Base-by-base conservation (phyloP, 2,329 filamentous ascomycete species). In the Grosmannia clavigera region DNA sequence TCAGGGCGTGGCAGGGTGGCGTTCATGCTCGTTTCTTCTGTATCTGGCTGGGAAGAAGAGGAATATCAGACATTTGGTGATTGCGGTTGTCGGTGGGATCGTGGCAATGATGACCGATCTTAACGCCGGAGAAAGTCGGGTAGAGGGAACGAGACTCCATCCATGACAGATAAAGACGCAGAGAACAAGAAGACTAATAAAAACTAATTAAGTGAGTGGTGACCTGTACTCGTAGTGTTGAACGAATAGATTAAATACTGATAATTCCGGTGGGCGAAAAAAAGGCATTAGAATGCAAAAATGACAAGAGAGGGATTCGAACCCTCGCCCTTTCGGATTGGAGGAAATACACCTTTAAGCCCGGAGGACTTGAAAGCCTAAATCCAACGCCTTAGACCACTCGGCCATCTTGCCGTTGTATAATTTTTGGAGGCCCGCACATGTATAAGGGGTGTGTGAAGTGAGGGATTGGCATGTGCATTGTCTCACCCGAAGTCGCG, bases 341-440 rank as follows among this genome's bases (percentile, higher is more conserved):
- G 64, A 64, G 64, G 60, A 52, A 46, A 25, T 29, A 22, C 25
- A 19, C 33, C 61, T 58, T 58, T 57, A 27, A 58, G 57, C 58
- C 29, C 53, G 12, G 4, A 12, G 16, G 51, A 48, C 33, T 33
- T 43, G 43, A 16, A 31, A 35, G 61, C 64, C 64, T 65, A 65
- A 65, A 65, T 64, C 64, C 64, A 65, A 65, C 64, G 64, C 64
- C 64, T 65, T 65, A 65, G 60, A 65, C 64, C 64, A 64, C 64
- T 65, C 64, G 64, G 64, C 64, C 64, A 65, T 65, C 64, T 65
- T 65, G 64, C 64, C 64, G 25, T 57, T 33, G 14, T 22, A 22
- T 7, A 2, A 9, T 12, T 50, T 46, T 33, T 52, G n/a, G 16
- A 19, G 48, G 16, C 25, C n/a, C 19, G 27, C 48, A 11, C 31